Conservation (phyloP, 805 yeast species). For the Martiniozyma abietophila region DNA sequence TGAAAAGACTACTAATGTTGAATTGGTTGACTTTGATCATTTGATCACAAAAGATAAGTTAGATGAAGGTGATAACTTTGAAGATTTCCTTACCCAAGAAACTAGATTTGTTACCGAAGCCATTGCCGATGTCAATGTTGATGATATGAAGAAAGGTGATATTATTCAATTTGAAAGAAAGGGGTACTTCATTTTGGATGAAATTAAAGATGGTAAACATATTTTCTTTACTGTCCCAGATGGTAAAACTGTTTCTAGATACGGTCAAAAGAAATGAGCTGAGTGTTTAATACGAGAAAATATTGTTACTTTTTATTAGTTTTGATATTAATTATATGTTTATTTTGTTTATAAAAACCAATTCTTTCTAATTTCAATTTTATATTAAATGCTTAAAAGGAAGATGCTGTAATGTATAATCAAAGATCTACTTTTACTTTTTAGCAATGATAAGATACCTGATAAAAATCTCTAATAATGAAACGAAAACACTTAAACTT, state of each 20-base stretch:
- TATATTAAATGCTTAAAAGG: too few species aligned
- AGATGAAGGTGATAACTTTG: constrained; percentile 90
- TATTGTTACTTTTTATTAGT: too few species aligned
- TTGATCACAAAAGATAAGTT: constrained; percentile 90
- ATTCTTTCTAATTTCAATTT: neutral
- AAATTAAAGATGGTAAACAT: constrained; percentile 48
- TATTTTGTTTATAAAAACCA: neutral
- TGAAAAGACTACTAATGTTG: constrained; percentile 59
- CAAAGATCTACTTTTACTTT: too few species aligned
- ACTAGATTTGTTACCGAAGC: constrained; percentile 80
- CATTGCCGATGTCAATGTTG: constrained; percentile 71
- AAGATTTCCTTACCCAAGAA: constrained; percentile 79
- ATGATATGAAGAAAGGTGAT: constrained; percentile 72
- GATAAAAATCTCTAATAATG: constrained; percentile 58
- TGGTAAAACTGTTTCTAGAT: constrained; percentile 73
- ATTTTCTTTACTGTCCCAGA: constrained; percentile 93
- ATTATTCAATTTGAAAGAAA: constrained; percentile 93
- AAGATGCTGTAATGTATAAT: too few species aligned
- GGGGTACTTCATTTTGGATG: constrained; percentile 86
- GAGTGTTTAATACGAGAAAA: too few species aligned
- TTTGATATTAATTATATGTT: neutral
- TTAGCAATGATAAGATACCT: constrained; percentile 41
- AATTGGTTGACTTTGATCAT: constrained; percentile 87
- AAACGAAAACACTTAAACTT: constrained; percentile 66
- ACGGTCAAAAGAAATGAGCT: constrained; percentile 48